Evolutionary conservation across 164 flowering plant genomes (phyloP), one percentile per base, ranked within the genome.

Genomic region (Stephania yunnanensis): DNA sequence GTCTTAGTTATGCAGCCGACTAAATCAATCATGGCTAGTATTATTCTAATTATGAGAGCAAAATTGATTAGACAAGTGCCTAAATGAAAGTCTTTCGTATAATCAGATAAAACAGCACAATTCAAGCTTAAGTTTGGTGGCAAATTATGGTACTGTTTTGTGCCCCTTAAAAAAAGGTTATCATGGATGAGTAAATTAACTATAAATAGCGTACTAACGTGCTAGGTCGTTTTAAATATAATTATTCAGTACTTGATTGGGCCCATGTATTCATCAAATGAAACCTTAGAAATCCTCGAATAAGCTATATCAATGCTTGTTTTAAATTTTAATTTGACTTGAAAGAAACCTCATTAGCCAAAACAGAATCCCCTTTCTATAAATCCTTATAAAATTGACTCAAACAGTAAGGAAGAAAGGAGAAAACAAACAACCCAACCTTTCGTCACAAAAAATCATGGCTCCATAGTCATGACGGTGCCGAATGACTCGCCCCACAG

Each of bases 401-500:
- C 13, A 15, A 55, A 4, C 5, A 11, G 63, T 19, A 55, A 10
- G 44, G 1, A 20, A 46, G 9, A 22, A 36, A 9, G 7, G 10
- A 71, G 65, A 7, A 17, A 50, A 44, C 42, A 31, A 29, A 52
- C 52, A 19, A 78, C 9, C 46, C 70, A 77, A 95, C 99, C 99
- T 95, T 81, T 93, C 98, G 87, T 95, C 99, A 83, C 96, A 92
- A 68, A 95, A 90, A 31, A 95, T 86, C 67, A 95, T 90, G 65
- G 99, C 98, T 77, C 99, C 99, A 82, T 90, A 93, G 83, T 95
- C 99, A 88, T 91, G 82, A 31, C 90, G 91, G 85, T 95, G 99
- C 69, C 99, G 97, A 77, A 95, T 95, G 74, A 95, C 98, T 78
- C 99, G 99, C 15, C 99, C 99, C 78, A 95, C 92, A 69, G 99